These are phyloP conservation scores for Phylloporus sp. DNA, from an alignment of 768 basidiomycete species.

Conservation along the genomic window DNA sequence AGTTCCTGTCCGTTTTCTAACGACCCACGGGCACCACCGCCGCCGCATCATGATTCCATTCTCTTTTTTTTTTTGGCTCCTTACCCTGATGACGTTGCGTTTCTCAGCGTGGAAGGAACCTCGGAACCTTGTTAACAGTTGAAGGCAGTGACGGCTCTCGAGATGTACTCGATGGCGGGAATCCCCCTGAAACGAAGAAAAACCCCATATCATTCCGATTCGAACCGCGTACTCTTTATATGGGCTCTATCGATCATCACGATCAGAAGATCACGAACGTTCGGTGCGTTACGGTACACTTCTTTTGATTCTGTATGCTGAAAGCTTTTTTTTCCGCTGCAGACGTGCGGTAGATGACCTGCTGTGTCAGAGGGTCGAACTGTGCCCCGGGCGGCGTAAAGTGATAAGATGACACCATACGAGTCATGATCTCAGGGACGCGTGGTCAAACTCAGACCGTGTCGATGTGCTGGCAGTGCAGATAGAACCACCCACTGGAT, in stretches of 20 bases:
- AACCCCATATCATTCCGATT: neutral
- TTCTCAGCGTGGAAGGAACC: neutral
- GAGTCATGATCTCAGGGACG: no score
- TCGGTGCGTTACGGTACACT: neutral
- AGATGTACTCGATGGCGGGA: slow-evolving; percentile 1
- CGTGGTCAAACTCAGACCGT: no score
- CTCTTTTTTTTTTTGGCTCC: slow-evolving; percentile 8
- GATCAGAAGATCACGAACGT: neutral
- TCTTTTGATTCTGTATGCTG: neutral
- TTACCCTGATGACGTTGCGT: neutral
- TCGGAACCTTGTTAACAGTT: no score
- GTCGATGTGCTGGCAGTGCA: neutral
- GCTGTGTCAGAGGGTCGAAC: neutral
- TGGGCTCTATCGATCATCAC: slow-evolving; percentile 4
- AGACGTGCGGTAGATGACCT: neutral
- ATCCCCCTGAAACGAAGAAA: slow-evolving; percentile 2
- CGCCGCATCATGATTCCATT: neutral
- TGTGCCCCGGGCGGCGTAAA: no score
- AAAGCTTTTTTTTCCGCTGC: neutral
- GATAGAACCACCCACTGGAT: neutral
- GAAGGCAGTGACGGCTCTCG: neutral
- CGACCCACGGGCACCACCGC: neutral
- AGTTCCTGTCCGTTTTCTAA: slow-evolving; percentile 4
- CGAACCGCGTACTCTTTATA: neutral
- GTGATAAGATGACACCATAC: slow-evolving; percentile 6